Evolutionary conservation across 441 rosid genomes (phyloP), one percentile per base, ranked within the genome.

Genomic region (Gossypium trilobum): DNA sequence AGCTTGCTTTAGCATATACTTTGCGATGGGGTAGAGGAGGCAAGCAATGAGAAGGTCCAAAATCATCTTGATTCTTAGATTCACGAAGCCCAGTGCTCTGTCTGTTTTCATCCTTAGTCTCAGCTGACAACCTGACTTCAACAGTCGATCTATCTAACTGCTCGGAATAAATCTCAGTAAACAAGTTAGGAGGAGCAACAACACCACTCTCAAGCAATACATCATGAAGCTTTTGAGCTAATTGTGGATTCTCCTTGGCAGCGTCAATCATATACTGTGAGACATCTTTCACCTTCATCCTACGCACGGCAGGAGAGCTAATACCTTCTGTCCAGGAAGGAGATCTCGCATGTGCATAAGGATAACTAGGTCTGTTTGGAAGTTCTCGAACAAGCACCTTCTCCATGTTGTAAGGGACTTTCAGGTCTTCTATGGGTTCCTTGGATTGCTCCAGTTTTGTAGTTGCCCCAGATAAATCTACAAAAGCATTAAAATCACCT

Each of bases 281-380:
- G 78, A 94, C 97, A 81, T 94, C 91, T 90, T 92, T 94, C 77
- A 90, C 97, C 85, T 94, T 90, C 99, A 88, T 91, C 81, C 86
- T 86, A 59, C 71, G 94, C 4, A 76, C 97, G 66, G 97, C 95
- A 13, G 97, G 97, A 51, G 94, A 94, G 81, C 87, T 88, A 75
- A 91, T 89, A 71, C 99, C 99, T 88, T 94, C 99, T 23, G 99
- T 94, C 99, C 99, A 94, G 61, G 99, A 94, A 74, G 97, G 99
- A 73, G 93, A 89, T 80, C 97, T 88, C 63, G 84, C 87, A 83
- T 94, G 99, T 0, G 78, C 56, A 73, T 79, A 72, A 80, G 91
- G 75, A 77, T 84, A 86, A 83, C 64, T 81, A 71, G 89, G 82
- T 78, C 84, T 87, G 64, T 71, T 82, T 39, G 88, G 81, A 77